phyloP scores from a whole-genome alignment of 2,329 filamentous ascomycete genomes.

The Colletotrichum sp. region DNA sequence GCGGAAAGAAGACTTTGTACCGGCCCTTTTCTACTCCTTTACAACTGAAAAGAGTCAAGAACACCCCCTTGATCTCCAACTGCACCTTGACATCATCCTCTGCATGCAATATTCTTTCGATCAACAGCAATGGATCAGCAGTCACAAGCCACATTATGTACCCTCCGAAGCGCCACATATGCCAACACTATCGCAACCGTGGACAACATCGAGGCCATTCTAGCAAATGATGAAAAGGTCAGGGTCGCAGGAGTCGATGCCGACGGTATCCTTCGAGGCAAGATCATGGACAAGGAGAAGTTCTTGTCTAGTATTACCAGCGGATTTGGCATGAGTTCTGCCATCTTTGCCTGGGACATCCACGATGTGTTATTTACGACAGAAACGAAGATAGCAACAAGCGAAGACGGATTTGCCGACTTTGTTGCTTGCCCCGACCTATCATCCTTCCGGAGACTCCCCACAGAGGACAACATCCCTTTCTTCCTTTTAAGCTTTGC shows the following conservation, averaged over 20 bases:
- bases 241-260: conserved; percentile 75
- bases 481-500: conserved; percentile 79
- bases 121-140: background rate
- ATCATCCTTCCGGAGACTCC: conserved; percentile 73
- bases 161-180: background rate
- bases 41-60: background rate
- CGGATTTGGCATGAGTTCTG: conserved; percentile 72
- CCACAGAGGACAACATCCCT: conserved; percentile 78
- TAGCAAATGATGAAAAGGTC: conserved; percentile 23
- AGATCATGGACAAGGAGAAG: conserved; percentile 83
- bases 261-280: conserved; percentile 78
- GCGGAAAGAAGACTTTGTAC: background rate
- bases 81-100: background rate
- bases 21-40: background rate
- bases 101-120: accelerated
- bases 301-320: conserved; percentile 76
- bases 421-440: conserved; percentile 74
- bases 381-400: background rate
- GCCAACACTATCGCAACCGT: background rate
- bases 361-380: conserved; percentile 79
- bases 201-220: background rate
- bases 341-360: conserved; percentile 75
- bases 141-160: background rate
- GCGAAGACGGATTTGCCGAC: background rate
- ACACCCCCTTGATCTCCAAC: background rate